Conservation (phyloP, 441 rosid species). For the Francoa sonchifolia region DNA sequence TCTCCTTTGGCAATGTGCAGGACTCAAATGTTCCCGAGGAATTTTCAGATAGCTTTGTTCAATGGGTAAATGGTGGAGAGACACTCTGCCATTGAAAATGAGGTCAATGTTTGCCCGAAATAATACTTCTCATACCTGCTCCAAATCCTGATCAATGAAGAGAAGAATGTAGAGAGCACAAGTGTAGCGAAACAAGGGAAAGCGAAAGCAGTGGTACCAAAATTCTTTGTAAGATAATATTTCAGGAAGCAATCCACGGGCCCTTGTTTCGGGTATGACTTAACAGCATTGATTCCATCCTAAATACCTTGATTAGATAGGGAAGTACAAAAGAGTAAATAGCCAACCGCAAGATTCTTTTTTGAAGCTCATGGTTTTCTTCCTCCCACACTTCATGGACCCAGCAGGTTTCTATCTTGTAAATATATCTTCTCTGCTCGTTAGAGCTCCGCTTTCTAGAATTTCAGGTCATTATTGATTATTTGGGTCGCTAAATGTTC, state of each 20-base stretch:
- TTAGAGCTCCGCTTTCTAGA: conserved; percentile 27
- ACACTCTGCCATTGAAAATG: conserved; percentile 54
- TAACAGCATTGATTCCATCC: conserved; percentile 10
- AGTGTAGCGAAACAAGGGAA: neutral
- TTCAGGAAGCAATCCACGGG: conserved; percentile 9
- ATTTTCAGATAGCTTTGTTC: conserved; percentile 62
- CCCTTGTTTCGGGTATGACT: conserved; percentile 2
- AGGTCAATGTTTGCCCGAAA: neutral
- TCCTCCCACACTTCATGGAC: conserved; percentile 8
- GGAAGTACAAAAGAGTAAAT: conserved; percentile 39
- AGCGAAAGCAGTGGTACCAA: conserved; percentile 5
- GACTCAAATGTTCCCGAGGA: conserved; percentile 33
- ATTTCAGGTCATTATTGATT: conserved; percentile 33
- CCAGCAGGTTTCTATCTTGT: conserved; percentile 23
- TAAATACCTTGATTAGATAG: conserved; percentile 14
- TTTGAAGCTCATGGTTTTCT: conserved; percentile 25
- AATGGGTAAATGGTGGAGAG: conserved; percentile 78
- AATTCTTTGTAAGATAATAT: conserved; percentile 9
- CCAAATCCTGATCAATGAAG: conserved; percentile 8
- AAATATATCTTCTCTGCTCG: conserved; percentile 23
- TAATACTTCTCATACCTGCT: neutral
- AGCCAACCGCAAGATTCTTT: conserved; percentile 27
- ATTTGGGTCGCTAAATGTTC: conserved; percentile 25
- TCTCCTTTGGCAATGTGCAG: conserved; percentile 21
- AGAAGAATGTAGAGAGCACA: conserved; percentile 6